phyloP scores from a whole-genome alignment of 2,329 filamentous ascomycete species.

The Xylaria sp. region DNA sequence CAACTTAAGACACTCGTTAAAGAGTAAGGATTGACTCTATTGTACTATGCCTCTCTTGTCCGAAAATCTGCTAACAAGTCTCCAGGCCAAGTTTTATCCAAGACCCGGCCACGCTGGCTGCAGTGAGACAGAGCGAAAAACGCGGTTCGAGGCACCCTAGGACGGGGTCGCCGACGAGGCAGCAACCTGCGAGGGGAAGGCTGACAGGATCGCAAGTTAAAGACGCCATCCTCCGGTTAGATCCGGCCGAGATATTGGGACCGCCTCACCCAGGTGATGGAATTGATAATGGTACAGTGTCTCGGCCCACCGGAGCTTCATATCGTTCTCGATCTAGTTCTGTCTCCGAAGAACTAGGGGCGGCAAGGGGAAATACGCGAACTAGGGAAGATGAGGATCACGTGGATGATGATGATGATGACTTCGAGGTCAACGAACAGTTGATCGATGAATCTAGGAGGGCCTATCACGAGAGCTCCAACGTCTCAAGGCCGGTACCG shows the following conservation, averaged over 20 bases:
- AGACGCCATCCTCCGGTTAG: constrained; percentile 32
- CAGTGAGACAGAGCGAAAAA: constrained; percentile 31
- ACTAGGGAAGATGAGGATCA: constrained; percentile 20
- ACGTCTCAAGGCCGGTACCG: constrained; percentile 1
- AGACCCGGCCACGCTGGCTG: constrained; percentile 28
- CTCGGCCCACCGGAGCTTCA: not conserved
- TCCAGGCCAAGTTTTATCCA: constrained; percentile 37
- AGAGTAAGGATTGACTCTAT: constrained; percentile 27
- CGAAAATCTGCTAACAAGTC: constrained; percentile 24
- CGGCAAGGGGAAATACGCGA: not conserved
- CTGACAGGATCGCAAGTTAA: constrained; percentile 20
- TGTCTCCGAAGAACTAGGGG: not conserved
- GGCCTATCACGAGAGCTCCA: constrained; percentile 2
- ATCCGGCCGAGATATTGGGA: constrained; percentile 28
- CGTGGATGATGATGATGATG: constrained; percentile 25
- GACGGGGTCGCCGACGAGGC: constrained; percentile 19
- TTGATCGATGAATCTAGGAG: constrained; percentile 29
- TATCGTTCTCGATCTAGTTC: constrained; percentile 2
- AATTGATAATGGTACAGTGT: not conserved
- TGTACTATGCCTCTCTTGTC: not conserved
- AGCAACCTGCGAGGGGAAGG: constrained; percentile 21
- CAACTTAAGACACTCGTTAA: constrained; percentile 28
- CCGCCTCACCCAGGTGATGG: constrained; percentile 2
- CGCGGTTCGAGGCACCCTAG: not conserved
- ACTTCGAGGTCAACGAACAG: constrained; percentile 36